Percentiles rank a stretch among this genome's conserved stretches.
Evolutionary conservation across 306 rosid species (phyloP).

Genomic region (Cyamopsis tetragonoloba): DNA sequence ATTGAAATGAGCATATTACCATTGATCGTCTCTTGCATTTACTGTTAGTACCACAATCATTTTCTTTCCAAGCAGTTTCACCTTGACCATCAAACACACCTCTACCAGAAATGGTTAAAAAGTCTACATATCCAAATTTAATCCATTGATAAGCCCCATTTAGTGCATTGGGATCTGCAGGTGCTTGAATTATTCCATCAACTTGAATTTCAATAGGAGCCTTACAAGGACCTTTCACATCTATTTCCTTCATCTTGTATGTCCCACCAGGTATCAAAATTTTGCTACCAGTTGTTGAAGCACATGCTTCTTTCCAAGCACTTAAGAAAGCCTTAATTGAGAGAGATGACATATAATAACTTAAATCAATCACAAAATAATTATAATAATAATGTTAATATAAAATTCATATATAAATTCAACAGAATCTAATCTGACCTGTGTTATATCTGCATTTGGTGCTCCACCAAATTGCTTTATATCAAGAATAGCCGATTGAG

Average conservation of each 20-base stretch:
- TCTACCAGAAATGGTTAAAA: constrained; percentile 33
- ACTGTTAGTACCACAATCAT: constrained; percentile 15
- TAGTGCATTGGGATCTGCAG: background rate
- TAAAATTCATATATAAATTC: too few species aligned
- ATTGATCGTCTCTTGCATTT: constrained; percentile 18
- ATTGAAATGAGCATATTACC: constrained; percentile 19
- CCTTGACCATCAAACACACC: constrained; percentile 56
- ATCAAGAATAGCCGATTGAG: constrained; percentile 10
- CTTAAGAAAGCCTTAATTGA: constrained; percentile 30
- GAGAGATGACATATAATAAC: background rate
- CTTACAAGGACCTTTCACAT: constrained; percentile 39
- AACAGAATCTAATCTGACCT: constrained; percentile 4
- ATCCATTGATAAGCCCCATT: constrained; percentile 35
- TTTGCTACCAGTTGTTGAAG: constrained; percentile 15
- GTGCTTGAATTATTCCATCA: constrained; percentile 39
- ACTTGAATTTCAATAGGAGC: constrained; percentile 37
- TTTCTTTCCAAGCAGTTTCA: constrained; percentile 28
- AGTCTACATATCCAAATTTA: constrained; percentile 11
- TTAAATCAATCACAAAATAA: background rate
- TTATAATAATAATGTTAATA: background rate
- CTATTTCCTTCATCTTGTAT: constrained; percentile 1
- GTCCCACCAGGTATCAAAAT: constrained; percentile 24
- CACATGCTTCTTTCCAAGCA: constrained; percentile 42
- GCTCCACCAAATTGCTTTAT: constrained; percentile 16
- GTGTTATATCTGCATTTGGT: constrained; percentile 19